These are phyloP conservation scores for Penicillium hordei DNA, from an alignment of 2,329 filamentous ascomycete species.

Conservation along the genomic window DNA sequence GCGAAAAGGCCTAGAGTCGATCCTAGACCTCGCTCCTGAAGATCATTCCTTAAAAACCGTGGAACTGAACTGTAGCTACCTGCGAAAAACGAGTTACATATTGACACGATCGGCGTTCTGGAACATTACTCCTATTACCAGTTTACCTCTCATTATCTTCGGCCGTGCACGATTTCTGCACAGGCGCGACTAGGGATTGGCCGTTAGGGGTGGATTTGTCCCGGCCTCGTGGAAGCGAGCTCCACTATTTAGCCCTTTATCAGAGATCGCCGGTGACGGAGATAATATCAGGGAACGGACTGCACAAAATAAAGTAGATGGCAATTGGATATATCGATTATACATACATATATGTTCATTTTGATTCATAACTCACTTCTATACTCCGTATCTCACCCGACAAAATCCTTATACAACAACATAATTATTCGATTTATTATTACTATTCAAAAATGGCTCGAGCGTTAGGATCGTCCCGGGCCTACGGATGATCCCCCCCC, in stretches of 20 bases:
- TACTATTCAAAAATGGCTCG: conserved; percentile 4
- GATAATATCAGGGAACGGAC: not conserved
- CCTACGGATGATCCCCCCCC: conserved; percentile 9
- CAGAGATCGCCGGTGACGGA: conserved; percentile 19
- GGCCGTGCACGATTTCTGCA: conserved; percentile 26
- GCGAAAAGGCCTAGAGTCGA: conserved; percentile 1
- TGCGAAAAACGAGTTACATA: conserved; percentile 3
- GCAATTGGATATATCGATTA: not conserved
- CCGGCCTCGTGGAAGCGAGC: conserved; percentile 30
- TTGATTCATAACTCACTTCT: not conserved
- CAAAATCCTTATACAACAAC: not conserved
- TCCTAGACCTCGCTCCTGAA: conserved; percentile 13
- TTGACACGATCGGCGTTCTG: conserved; percentile 25
- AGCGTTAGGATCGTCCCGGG: conserved; percentile 11
- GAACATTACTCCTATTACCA: conserved; percentile 15
- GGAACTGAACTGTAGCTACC: conserved; percentile 1
- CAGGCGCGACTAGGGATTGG: conserved; percentile 18
- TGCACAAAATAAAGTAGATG: not conserved
- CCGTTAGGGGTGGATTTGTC: conserved; percentile 15
- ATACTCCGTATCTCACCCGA: not conserved
- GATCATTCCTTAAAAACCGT: conserved; percentile 7
- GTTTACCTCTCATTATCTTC: not conserved
- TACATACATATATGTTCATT: not conserved
- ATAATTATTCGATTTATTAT: not conserved
- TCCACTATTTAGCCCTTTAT: conserved; percentile 22